A percentile compares a stretch with the other conserved stretches of the same genome.
Conservation (phyloP, 305 asterid species). For the Solanum hybrid region DNA sequence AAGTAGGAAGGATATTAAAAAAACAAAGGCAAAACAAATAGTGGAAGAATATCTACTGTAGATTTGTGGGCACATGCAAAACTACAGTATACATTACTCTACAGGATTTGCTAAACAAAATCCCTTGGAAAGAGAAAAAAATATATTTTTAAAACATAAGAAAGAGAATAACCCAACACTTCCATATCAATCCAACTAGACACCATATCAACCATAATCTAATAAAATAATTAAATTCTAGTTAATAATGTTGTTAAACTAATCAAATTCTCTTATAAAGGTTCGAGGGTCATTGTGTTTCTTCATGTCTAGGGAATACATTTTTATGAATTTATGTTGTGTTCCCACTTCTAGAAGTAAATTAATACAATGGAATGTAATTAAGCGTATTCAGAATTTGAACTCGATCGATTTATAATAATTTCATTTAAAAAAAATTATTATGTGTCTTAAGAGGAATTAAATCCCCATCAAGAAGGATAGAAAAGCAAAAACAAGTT, state of each 20-base stretch:
- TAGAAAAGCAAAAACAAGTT: background rate
- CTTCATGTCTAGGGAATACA: constrained; percentile 8
- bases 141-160: background rate
- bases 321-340: background rate
- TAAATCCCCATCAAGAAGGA: background rate
- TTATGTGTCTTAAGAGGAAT: background rate
- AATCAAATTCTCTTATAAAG: background rate
- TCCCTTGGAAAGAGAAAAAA: background rate
- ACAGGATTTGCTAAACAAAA: constrained; percentile 17
- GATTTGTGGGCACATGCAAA: constrained; percentile 39
- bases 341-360: background rate
- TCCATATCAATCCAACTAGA: constrained; percentile 28
- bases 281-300: background rate
- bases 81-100: constrained; percentile 9
- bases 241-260: background rate
- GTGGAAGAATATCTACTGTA: constrained; percentile 32
- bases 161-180: constrained; percentile 1
- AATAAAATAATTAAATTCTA: constrained; percentile 13
- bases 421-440: too few species aligned
- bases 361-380: background rate
- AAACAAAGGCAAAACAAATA: background rate
- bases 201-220: constrained; percentile 25
- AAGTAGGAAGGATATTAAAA: background rate
- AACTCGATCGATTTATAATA: too few species aligned
- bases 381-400: background rate